Conservation (phyloP, 306 rosid species). For the Neltuma alba region DNA sequence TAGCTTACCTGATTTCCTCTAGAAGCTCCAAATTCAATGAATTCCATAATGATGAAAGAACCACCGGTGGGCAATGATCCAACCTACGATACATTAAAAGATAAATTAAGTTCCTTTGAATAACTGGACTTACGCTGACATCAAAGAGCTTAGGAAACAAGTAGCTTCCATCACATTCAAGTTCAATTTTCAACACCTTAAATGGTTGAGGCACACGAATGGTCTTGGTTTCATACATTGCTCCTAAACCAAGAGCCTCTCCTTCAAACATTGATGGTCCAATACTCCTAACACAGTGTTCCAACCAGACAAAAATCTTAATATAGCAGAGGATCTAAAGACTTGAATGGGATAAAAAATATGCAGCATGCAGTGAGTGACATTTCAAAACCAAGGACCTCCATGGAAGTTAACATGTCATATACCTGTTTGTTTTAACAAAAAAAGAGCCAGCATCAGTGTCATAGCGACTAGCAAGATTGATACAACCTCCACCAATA, state of each 20-base stretch:
- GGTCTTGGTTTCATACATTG: slow-evolving; percentile 75
- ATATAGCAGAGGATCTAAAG: neutral
- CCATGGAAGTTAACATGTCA: neutral
- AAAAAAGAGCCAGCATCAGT: slow-evolving; percentile 84
- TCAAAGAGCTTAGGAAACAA: neutral
- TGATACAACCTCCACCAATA: slow-evolving; percentile 95
- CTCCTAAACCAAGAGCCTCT: slow-evolving; percentile 92
- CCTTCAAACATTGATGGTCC: slow-evolving; percentile 96
- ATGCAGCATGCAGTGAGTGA: slow-evolving; percentile 1
- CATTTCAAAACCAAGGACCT: neutral
- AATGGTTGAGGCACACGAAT: slow-evolving; percentile 88
- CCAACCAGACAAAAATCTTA: slow-evolving; percentile 35
- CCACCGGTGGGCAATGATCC: slow-evolving; percentile 89
- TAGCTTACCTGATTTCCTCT: slow-evolving; percentile 81
- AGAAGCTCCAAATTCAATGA: slow-evolving; percentile 74
- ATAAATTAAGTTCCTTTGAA: slow-evolving; percentile 29
- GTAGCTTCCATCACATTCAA: slow-evolving; percentile 8
- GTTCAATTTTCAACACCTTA: slow-evolving; percentile 61
- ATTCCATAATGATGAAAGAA: slow-evolving; percentile 94
- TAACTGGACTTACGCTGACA: neutral
- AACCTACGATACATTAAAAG: slow-evolving; percentile 61
- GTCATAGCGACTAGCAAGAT: slow-evolving; percentile 76
- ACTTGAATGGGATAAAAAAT: slow-evolving; percentile 12
- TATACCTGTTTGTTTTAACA: slow-evolving; percentile 94
- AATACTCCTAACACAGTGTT: slow-evolving; percentile 74